Base-by-base conservation (phyloP, 2,329 filamentous ascomycete species). In the Trichoderma sp. region DNA sequence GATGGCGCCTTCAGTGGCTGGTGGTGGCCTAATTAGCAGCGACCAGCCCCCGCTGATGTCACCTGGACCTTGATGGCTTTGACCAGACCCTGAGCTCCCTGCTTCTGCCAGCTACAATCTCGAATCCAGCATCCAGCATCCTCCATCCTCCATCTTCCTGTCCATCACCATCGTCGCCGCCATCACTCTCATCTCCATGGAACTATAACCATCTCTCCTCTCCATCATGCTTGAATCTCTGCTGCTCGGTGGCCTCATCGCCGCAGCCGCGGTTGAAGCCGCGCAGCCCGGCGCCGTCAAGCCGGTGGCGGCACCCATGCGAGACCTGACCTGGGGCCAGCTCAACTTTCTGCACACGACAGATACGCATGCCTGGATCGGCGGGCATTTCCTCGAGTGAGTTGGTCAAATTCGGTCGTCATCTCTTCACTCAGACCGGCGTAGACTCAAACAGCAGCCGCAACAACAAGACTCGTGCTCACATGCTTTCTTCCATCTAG, bases 281-380 rank as follows among this genome's bases (percentile, higher is more conserved):
- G 85, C 89, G 68, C 95, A 99, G 78, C 94, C 94, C 10, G 89
- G 87, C 67, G 92, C 94, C 64, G 89, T 89, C n/a, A 80, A 86
- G 48, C 92, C 95, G 8, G 85, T 94, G 69, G 85, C 88, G 67
- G 93, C 91, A 66, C 94, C 93, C 54, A 87, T 98, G 80, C 90
- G 94, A 74, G 86, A 93, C 72, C 84, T 99, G 64, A 86, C 89
- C 73, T 97, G 94, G 92, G 94, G 92, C n/a, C 90, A 97, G 77
- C 85, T 98, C 75, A 98, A 98, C 83, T 96, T 97, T 78, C 81
- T 99, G n/a, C 94, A 97, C 76, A 98, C 95, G 0, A 98, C 95
- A 48, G 92, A 98, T 77, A 95, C 92, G 5, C 95, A 98, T 80
- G 94, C 95, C 74, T 99, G 95, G 95, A 90, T 96, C 76, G 93